Conservation (phyloP, 805 yeast species). For the Starmera dryadoides region DNA sequence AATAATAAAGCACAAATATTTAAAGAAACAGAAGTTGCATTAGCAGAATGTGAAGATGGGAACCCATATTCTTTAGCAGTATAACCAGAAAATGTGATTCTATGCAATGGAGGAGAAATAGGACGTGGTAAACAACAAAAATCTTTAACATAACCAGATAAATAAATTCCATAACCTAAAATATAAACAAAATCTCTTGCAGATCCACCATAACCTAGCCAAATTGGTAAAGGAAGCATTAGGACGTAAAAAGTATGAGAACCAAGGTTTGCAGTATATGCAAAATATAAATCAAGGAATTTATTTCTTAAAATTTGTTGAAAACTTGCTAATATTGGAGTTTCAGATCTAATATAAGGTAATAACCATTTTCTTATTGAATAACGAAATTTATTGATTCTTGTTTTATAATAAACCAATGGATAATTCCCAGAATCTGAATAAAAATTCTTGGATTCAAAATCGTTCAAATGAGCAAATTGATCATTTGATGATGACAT, state of each 20-base stretch:
- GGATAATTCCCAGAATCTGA: conserved; percentile 74
- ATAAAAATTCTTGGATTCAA: conserved; percentile 15
- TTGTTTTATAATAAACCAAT: conserved; percentile 53
- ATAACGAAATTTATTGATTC: conserved; percentile 51
- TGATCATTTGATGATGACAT: conserved; percentile 4
- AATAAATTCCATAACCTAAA: conserved; percentile 47
- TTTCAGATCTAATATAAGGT: conserved; percentile 58
- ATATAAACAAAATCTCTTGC: conserved; percentile 70
- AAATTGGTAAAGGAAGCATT: conserved; percentile 76
- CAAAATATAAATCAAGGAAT: conserved; percentile 64
- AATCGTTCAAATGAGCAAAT: conserved; percentile 20
- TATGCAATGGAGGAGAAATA: conserved; percentile 79
- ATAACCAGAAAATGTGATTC: conserved; percentile 86
- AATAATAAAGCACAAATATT: conserved; percentile 27
- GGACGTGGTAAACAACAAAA: conserved; percentile 89
- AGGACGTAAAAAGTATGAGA: conserved; percentile 91
- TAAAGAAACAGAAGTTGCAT: conserved; percentile 77
- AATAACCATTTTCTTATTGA: conserved; percentile 44
- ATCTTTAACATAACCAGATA: conserved; percentile 76
- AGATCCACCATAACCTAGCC: conserved; percentile 60
- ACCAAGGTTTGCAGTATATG: conserved; percentile 84
- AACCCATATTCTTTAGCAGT: conserved; percentile 93
- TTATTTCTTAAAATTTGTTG: conserved; percentile 48
- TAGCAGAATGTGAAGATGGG: conserved; percentile 92
- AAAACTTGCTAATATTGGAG: conserved; percentile 45